These are phyloP conservation scores for Geranium incanum DNA, from an alignment of 441 rosid species.

Conservation along the genomic window DNA sequence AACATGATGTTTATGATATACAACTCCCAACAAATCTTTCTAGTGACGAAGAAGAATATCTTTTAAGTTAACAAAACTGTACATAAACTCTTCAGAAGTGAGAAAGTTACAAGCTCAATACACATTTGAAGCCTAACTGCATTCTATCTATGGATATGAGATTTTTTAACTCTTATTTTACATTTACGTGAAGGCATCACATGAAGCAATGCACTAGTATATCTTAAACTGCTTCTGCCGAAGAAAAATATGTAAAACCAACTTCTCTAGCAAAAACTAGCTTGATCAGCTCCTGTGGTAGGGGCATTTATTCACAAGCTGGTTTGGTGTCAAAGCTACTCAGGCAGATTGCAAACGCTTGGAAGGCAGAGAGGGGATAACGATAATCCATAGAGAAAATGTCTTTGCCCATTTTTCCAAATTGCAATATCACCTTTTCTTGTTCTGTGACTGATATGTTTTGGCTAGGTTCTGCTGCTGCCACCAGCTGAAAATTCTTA, in stretches of 20 bases:
- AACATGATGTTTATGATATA: constrained; percentile 6
- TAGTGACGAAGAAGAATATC: not conserved
- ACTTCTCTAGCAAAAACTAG: constrained; percentile 23
- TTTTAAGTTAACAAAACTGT: not conserved
- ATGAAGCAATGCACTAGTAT: constrained; percentile 13
- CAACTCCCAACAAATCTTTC: constrained; percentile 11
- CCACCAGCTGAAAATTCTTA: constrained; percentile 86
- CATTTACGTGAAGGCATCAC: constrained; percentile 1
- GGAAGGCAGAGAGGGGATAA: constrained; percentile 88
- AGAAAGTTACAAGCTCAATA: constrained; percentile 17
- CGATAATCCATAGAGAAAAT: constrained; percentile 92
- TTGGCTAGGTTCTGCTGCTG: constrained; percentile 53
- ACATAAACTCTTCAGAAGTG: constrained; percentile 16
- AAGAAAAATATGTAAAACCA: constrained; percentile 35
- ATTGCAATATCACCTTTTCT: constrained; percentile 74
- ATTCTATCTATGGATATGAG: constrained; percentile 17
- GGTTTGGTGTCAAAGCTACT: constrained; percentile 34
- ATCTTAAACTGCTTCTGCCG: constrained; percentile 19
- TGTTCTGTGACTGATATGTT: constrained; percentile 52
- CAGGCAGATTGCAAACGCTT: constrained; percentile 86
- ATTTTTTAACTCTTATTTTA: constrained; percentile 19
- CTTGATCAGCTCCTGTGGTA: constrained; percentile 18
- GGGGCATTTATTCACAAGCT: constrained; percentile 62
- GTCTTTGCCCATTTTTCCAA: constrained; percentile 93
- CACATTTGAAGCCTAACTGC: constrained; percentile 1